These are phyloP conservation scores for Passiflora organensis DNA, from an alignment of 345 rosid species.

Conservation along the genomic window DNA sequence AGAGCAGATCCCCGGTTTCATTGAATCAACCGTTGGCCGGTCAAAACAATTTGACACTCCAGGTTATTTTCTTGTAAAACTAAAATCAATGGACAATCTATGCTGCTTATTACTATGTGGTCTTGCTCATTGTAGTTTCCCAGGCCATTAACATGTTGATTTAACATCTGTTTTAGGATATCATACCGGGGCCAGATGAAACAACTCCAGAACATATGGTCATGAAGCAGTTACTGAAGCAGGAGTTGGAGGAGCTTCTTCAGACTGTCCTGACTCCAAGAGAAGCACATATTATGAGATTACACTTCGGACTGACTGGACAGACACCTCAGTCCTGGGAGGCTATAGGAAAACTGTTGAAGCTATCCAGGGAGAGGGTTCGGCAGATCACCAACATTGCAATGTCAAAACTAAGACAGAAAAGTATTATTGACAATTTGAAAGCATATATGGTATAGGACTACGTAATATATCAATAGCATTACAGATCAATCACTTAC, in stretches of 20 bases:
- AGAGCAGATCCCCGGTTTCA: slow-evolving; percentile 40
- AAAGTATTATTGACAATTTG: slow-evolving; percentile 23
- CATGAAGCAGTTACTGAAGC: slow-evolving; percentile 21
- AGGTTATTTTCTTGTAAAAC: slow-evolving; percentile 30
- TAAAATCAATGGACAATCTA: no score
- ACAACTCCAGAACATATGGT: slow-evolving; percentile 39
- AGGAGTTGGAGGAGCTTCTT: slow-evolving; percentile 16
- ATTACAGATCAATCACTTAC: no score
- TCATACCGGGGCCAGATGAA: slow-evolving; percentile 47
- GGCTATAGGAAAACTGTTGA: slow-evolving; percentile 40
- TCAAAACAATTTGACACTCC: slow-evolving; percentile 39
- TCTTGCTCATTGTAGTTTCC: no score
- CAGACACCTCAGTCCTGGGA: slow-evolving; percentile 39
- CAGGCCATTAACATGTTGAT: not conserved
- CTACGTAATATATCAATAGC: no score
- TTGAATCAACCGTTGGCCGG: slow-evolving; percentile 32
- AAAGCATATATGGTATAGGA: slow-evolving; percentile 26
- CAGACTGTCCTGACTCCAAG: slow-evolving; percentile 10
- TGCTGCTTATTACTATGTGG: no score
- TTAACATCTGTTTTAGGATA: slow-evolving; percentile 33
- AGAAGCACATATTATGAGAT: slow-evolving; percentile 41
- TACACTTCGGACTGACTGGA: slow-evolving; percentile 42
- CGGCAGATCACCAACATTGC: slow-evolving; percentile 47
- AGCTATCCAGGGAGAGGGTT: slow-evolving; percentile 48
- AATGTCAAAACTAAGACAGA: slow-evolving; percentile 30